phyloP scores from a whole-genome alignment of 2,329 filamentous ascomycete species.

The Fusarium nygamai region DNA sequence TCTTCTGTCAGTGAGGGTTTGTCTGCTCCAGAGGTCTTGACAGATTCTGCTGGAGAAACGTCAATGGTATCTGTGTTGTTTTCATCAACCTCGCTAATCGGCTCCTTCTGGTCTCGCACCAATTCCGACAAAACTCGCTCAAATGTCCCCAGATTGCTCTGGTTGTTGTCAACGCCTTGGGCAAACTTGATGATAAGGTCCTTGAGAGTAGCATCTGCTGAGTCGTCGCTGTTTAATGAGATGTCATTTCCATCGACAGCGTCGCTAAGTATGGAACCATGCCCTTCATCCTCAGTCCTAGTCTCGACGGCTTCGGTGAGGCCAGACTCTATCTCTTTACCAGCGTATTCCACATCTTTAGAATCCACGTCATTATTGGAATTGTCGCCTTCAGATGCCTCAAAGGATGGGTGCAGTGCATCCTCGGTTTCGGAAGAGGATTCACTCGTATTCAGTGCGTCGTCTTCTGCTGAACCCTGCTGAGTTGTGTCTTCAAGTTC shows the following conservation, averaged over 20 bases:
- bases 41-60: not conserved
- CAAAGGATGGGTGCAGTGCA: not conserved
- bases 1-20: not conserved
- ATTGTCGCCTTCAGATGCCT: not conserved
- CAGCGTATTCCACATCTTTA: not conserved
- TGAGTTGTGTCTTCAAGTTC: constrained; percentile 18
- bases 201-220: constrained; percentile 48
- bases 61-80: not conserved
- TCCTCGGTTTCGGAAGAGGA: not conserved
- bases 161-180: constrained; percentile 54
- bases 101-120: constrained; percentile 49
- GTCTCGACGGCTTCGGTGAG: not conserved
- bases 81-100: constrained; percentile 14
- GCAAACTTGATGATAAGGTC: constrained; percentile 64
- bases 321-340: not conserved
- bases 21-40: not conserved
- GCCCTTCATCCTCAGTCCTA: not conserved
- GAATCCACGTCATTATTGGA: not conserved
- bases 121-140: constrained; percentile 62
- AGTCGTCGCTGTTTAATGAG: not conserved
- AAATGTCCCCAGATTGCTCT: constrained; percentile 57
- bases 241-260: not conserved
- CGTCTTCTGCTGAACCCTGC: constrained; percentile 1
- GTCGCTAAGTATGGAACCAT: not conserved
- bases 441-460: not conserved